Evolutionary conservation across 306 rosid species (phyloP), one percentile per base, ranked within the genome.

Genomic region (Pterocarpus santalinus): DNA sequence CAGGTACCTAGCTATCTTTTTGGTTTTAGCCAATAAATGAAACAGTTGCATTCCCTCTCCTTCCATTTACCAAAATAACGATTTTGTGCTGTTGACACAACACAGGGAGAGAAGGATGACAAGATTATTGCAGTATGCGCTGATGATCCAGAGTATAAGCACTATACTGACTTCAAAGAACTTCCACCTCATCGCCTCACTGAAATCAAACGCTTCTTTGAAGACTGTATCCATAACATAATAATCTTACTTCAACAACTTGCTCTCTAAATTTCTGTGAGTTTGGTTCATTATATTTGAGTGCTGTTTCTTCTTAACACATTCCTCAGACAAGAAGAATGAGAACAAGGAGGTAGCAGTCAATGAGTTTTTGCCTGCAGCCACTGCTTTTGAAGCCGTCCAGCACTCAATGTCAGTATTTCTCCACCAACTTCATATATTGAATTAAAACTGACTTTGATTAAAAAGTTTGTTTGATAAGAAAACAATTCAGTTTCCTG

Each of bases 341-440:
- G 99, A 96, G 88, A 86, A 96, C 94, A 96, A 96, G 85, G 99
- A 93, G 88, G 99, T 96, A 14, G 99, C 98, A 11, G 99, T 96
- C 5, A 88, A 96, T 47, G 98, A 92, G 2, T 96, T 96, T 70
- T 85, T 96, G 76, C 99, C 98, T 35, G 76, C 93, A 51, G 44
- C 81, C 58, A 71, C 86, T 76, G 98, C 99, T 28, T 64, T 73
- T 67, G 98, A 94, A 16, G 99, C 98, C 74, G 87, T 96, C 83
- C 95, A 96, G 89, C 73, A 90, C 84, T 92, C 98, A 32, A 94
- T 94, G 98, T 94, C 81, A 84, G 92, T 84, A 52, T 65, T 83
- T 81, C 51, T 70, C 47, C 7, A 65, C 8, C 60, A 64, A 65
- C 69, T 52, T 49, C 10, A 35, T 11, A 5, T 7, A 36, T 33